Conservation (phyloP, 306 rosid genomes). For the Heteromeles arbutifolia region DNA sequence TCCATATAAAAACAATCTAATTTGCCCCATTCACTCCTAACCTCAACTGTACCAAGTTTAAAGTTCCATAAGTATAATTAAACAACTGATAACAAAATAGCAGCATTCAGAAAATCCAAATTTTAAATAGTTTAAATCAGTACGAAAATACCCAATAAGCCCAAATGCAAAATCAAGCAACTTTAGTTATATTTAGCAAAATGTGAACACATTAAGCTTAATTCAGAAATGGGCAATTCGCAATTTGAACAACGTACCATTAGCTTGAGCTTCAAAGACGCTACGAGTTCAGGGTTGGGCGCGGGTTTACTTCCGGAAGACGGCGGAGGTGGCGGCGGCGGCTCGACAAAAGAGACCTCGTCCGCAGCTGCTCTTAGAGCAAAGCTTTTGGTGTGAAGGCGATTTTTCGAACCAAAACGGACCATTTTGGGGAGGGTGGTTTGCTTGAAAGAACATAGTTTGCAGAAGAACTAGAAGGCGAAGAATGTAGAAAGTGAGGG, state of each 20-base stretch:
- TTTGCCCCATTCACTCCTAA: not conserved
- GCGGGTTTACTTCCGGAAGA: not conserved
- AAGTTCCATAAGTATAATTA: too few relatives aligned
- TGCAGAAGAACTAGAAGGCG: conserved; percentile 7
- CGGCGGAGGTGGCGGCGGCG: conserved; percentile 29
- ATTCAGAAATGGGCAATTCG: not conserved
- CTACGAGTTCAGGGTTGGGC: conserved; percentile 24
- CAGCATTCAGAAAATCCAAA: not conserved
- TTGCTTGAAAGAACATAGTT: conserved; percentile 12
- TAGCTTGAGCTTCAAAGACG: conserved; percentile 64
- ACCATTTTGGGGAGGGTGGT: not conserved
- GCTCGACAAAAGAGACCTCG: conserved; percentile 21
- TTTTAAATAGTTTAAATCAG: too few relatives aligned
- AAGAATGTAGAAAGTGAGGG: conserved; percentile 19
- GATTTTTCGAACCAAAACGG: conserved; percentile 1
- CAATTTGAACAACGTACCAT: conserved; percentile 35
- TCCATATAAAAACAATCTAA: not conserved
- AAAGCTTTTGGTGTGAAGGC: conserved; percentile 17
- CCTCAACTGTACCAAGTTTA: not conserved
- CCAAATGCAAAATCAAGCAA: not conserved
- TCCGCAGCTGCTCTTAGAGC: conserved; percentile 32
- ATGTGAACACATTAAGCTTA: not conserved
- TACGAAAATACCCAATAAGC: too few relatives aligned
- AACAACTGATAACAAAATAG: not conserved
- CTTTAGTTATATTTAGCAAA: not conserved